Percentiles rank a stretch among this genome's conserved stretches.
Evolutionary conservation across 768 basidiomycete genomes (phyloP).

Genomic region (Macrolepiota dolichaula): DNA sequence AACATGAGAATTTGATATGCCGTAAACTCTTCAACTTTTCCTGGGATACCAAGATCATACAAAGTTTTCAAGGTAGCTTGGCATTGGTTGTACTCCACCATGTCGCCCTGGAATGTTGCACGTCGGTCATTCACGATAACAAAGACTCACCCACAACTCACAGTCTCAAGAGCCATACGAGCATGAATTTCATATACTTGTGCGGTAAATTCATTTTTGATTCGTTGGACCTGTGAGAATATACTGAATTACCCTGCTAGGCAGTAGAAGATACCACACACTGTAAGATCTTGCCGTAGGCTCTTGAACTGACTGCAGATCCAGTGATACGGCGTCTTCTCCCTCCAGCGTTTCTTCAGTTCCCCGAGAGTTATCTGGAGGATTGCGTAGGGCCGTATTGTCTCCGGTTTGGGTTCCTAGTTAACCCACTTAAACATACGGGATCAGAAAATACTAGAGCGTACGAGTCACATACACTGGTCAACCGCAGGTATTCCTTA

Average conservation of each 20-base stretch:
- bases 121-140: conserved; percentile 6
- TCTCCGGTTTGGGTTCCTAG: conserved; percentile 92
- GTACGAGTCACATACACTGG: conserved; percentile 54
- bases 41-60: conserved; percentile 91
- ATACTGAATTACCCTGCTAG: not conserved
- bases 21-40: conserved; percentile 93
- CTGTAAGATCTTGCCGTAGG: conserved; percentile 94
- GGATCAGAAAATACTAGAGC: conserved; percentile 5
- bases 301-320: conserved; percentile 99
- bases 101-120: conserved; percentile 64
- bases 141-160: conserved; percentile 13
- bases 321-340: conserved; percentile 76
- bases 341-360: conserved; percentile 85
- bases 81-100: conserved; percentile 99
- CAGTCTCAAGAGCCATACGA: conserved; percentile 74
- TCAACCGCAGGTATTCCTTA: conserved; percentile 94
- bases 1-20: conserved; percentile 98
- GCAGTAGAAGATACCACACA: conserved; percentile 39
- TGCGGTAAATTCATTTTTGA: conserved; percentile 97
- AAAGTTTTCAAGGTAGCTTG: conserved; percentile 86
- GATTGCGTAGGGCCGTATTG: conserved; percentile 85
- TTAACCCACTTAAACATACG: conserved; percentile 4
- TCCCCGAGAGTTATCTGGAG: conserved; percentile 82
- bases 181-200: conserved; percentile 98
- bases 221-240: conserved; percentile 82